These are phyloP conservation scores for Hippophae gyantsensis DNA, from an alignment of 306 rosid genomes.

Conservation along the genomic window DNA sequence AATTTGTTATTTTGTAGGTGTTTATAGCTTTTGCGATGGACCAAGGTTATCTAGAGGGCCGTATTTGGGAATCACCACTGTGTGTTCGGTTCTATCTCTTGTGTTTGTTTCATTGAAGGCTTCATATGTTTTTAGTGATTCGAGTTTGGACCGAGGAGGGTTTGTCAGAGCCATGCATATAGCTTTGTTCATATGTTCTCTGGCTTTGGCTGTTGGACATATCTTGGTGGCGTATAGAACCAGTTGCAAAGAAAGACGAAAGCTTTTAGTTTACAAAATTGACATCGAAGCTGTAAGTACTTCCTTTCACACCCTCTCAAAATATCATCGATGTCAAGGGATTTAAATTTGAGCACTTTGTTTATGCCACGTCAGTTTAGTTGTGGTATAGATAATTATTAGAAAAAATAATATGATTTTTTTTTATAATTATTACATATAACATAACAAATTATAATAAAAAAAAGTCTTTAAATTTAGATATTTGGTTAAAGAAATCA, in stretches of 20 bases:
- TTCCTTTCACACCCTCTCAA: not conserved
- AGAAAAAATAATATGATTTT: no score
- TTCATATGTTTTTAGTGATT: slow-evolving; percentile 40
- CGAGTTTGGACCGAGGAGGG: slow-evolving; percentile 21
- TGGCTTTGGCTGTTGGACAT: slow-evolving; percentile 72
- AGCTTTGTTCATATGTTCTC: slow-evolving; percentile 63
- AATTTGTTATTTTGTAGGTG: slow-evolving; percentile 34
- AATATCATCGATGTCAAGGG: no score
- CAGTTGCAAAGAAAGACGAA: slow-evolving; percentile 91
- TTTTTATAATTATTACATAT: no score
- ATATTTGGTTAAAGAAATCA: no score
- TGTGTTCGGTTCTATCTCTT: slow-evolving; percentile 59
- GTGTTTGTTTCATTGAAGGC: slow-evolving; percentile 81
- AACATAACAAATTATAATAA: no score
- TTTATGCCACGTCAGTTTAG: no score
- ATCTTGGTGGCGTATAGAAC: slow-evolving; percentile 79
- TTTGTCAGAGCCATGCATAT: slow-evolving; percentile 40
- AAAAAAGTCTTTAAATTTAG: no score
- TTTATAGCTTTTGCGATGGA: slow-evolving; percentile 83
- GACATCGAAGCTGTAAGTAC: slow-evolving; percentile 91
- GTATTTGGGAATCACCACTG: slow-evolving; percentile 67
- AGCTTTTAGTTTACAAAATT: slow-evolving; percentile 87
- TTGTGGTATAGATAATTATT: no score
- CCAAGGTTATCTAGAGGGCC: slow-evolving; percentile 76
- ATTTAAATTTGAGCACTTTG: no score